A percentile compares a stretch with the other conserved stretches of the same genome.
Evolutionary conservation across 306 rosid species (phyloP).

Genomic region (Ammopiptanthus mongolicus): DNA sequence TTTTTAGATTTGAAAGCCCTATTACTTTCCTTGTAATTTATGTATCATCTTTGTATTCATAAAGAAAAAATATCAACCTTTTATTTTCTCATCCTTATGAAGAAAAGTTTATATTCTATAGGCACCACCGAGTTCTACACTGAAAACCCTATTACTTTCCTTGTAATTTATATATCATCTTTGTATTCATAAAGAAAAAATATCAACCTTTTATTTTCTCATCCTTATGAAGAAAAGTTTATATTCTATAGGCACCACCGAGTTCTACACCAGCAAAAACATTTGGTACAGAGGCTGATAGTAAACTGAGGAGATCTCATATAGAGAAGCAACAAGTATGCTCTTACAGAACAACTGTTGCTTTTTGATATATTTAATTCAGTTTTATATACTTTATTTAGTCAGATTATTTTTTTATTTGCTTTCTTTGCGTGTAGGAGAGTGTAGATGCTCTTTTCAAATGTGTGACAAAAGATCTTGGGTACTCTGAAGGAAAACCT

Average conservation of each 20-base stretch:
- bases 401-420: constrained; percentile 10
- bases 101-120: constrained; percentile 24
- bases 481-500: constrained; percentile 85
- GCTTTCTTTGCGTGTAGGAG: constrained; percentile 50
- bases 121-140: constrained; percentile 34
- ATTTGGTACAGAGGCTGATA: constrained; percentile 52
- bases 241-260: constrained; percentile 36
- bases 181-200: background rate
- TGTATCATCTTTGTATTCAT: background rate
- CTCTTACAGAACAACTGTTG: constrained; percentile 10
- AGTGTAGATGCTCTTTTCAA: constrained; percentile 69
- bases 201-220: background rate
- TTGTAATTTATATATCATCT: constrained; percentile 13
- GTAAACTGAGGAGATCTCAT: constrained; percentile 52
- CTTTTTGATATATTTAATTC: constrained; percentile 1
- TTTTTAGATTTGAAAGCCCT: background rate
- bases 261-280: constrained; percentile 39
- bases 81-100: constrained; percentile 16
- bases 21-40: constrained; percentile 13
- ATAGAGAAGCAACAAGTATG: constrained; percentile 77
- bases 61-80: background rate
- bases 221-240: constrained; percentile 22
- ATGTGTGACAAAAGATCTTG: constrained; percentile 57
- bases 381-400: constrained; percentile 17
- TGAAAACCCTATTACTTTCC: background rate